A percentile compares a stretch with the other conserved stretches of the same genome.
Conservation (phyloP, 306 rosid species). For the Dicorynia guianensis region DNA sequence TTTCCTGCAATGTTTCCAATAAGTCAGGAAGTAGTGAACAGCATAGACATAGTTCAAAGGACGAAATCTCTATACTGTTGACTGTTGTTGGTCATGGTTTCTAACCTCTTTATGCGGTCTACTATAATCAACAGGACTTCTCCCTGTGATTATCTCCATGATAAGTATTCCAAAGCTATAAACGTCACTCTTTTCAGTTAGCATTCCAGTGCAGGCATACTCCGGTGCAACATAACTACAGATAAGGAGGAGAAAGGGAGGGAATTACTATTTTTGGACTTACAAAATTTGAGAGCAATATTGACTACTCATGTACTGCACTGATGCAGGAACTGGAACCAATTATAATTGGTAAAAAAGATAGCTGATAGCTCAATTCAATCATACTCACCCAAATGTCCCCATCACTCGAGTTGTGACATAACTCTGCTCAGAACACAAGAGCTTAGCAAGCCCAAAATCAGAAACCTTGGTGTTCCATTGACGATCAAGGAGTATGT, state of each 20-base stretch:
- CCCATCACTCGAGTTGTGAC: constrained; percentile 99
- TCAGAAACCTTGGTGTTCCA: constrained; percentile 97
- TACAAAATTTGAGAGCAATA: constrained; percentile 11
- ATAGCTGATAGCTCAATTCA: constrained; percentile 12
- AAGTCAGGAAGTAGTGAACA: constrained; percentile 29
- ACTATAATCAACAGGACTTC: constrained; percentile 91
- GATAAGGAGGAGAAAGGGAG: constrained; percentile 37
- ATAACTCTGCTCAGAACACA: constrained; percentile 82
- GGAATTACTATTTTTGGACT: constrained; percentile 27
- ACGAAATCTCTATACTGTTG: constrained; percentile 21
- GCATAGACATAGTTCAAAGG: neutral
- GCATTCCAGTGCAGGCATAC: constrained; percentile 98
- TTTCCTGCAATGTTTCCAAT: constrained; percentile 62
- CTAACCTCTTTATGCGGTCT: constrained; percentile 93
- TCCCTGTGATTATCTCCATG: constrained; percentile 91
- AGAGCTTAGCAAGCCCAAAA: constrained; percentile 97
- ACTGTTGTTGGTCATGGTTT: constrained; percentile 5
- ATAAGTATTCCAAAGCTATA: constrained; percentile 95
- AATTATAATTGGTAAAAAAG: neutral
- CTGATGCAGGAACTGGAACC: neutral
- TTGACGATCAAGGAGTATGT: constrained; percentile 87
- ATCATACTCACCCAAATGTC: constrained; percentile 89
- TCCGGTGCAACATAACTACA: constrained; percentile 98
- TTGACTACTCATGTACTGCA: neutral
- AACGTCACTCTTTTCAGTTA: constrained; percentile 94